These are phyloP conservation scores for Chenopodium formosanum DNA, from an alignment of 148 eudicot genomes.

Conservation along the genomic window DNA sequence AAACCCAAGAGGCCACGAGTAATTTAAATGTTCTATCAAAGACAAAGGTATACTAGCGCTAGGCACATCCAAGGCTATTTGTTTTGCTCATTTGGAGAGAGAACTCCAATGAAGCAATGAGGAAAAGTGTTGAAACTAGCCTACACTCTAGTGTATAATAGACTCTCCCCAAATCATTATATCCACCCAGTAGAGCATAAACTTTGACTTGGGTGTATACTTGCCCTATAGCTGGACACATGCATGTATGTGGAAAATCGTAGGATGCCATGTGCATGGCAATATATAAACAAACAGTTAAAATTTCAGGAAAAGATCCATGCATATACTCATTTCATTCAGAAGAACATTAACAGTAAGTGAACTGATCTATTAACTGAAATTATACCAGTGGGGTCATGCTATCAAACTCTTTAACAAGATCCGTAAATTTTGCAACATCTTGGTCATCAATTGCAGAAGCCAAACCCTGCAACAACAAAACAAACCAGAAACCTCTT, in stretches of 20 bases:
- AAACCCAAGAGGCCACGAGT: not conserved
- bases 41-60: not conserved
- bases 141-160: too few species aligned
- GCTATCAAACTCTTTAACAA: constrained; percentile 62
- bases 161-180: not conserved
- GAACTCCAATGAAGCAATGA: too few species aligned
- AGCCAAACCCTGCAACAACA: constrained; percentile 49
- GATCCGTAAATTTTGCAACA: constrained; percentile 49
- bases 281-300: not conserved
- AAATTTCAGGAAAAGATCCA: not conserved
- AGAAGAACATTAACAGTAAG: not conserved
- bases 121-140: too few species aligned
- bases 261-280: not conserved
- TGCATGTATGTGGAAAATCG: too few species aligned
- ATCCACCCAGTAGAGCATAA: not conserved
- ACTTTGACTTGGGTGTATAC: too few species aligned
- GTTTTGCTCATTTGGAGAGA: not conserved
- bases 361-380: constrained; percentile 5
- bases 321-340: not conserved
- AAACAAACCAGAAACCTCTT: not conserved
- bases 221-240: not conserved
- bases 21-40: not conserved
- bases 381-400: constrained; percentile 55
- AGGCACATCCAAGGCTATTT: not conserved
- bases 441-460: constrained; percentile 62